phyloP scores from a whole-genome alignment of 495 filamentous ascomycete genomes.

The Podospora anserina region DNA sequence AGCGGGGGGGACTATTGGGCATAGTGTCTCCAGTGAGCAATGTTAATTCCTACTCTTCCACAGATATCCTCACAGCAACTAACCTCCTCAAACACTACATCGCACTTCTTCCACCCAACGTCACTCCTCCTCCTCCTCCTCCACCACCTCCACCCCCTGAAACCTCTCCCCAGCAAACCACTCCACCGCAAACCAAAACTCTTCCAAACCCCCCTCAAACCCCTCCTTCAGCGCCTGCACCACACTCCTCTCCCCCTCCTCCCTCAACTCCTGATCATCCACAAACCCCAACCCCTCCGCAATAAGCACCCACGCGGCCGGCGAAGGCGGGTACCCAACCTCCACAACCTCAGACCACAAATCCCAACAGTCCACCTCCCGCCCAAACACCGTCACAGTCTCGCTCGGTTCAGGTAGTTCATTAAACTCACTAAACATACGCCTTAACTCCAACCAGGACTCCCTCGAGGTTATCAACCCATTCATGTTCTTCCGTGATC shows the following conservation, averaged over 20 bases:
- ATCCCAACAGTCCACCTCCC: not conserved
- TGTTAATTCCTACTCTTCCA: too few relatives aligned
- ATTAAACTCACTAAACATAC: not conserved
- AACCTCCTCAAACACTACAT: not conserved
- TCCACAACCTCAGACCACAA: not conserved
- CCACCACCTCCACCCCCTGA: not conserved
- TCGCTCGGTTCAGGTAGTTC: not conserved
- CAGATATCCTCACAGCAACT: too few relatives aligned
- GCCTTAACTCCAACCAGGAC: not conserved
- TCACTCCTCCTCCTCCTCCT: not conserved
- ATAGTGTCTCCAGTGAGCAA: too few relatives aligned
- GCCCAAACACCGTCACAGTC: not conserved
- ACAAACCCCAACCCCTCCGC: constrained; percentile 39
- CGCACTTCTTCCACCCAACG: not conserved
- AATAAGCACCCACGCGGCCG: constrained; percentile 16
- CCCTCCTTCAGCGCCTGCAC: constrained; percentile 32
- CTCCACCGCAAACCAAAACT: constrained; percentile 30
- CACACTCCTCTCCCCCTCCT: constrained; percentile 22
- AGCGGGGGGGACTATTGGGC: too few relatives aligned
- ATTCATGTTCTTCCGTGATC: not conserved
- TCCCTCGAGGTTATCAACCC: not conserved
- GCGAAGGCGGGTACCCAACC: not conserved
- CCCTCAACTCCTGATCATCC: constrained; percentile 28
- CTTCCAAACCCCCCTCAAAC: constrained; percentile 33
- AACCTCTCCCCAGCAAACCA: constrained; percentile 23